Conservation (phyloP, 164 flowering plant genomes). For the Liquidambar formosana region DNA sequence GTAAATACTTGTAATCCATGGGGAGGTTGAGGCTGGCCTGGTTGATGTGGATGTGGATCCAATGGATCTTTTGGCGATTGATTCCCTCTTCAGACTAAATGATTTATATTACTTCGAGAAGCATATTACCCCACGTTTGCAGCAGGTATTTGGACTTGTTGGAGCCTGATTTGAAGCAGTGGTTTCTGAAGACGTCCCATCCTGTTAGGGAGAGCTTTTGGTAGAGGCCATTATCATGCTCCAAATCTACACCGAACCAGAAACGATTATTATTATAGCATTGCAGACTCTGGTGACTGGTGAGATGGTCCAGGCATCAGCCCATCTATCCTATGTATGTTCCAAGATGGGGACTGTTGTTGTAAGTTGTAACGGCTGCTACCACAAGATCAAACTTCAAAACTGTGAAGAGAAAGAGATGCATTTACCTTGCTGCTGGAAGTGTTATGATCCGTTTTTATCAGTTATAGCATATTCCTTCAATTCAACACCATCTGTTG, state of each 20-base stretch:
- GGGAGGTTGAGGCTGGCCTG: slow-evolving; percentile 89
- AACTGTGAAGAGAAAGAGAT: slow-evolving; percentile 78
- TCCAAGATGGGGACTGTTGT: slow-evolving; percentile 41
- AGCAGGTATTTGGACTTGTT: slow-evolving; percentile 85
- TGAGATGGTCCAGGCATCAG: slow-evolving; percentile 60
- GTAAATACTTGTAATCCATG: slow-evolving; percentile 90
- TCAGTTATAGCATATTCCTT: neutral
- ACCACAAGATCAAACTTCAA: slow-evolving; percentile 73
- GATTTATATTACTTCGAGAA: slow-evolving; percentile 84
- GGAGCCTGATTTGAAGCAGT: slow-evolving; percentile 76
- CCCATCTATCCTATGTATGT: slow-evolving; percentile 60
- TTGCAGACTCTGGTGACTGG: slow-evolving; percentile 85
- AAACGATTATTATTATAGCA: slow-evolving; percentile 83
- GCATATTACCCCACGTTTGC: slow-evolving; percentile 92
- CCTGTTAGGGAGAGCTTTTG: slow-evolving; percentile 51
- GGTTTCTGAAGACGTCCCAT: slow-evolving; percentile 88
- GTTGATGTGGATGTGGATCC: slow-evolving; percentile 94
- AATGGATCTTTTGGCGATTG: slow-evolving; percentile 63
- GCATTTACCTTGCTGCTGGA: slow-evolving; percentile 80
- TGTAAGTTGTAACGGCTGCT: slow-evolving; percentile 54
- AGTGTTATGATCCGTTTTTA: slow-evolving; percentile 26
- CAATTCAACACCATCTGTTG: too few species aligned
- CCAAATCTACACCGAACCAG: slow-evolving; percentile 51
- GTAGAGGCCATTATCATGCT: slow-evolving; percentile 38
- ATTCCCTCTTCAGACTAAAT: slow-evolving; percentile 79